phyloP scores from a whole-genome alignment of 2,329 filamentous ascomycete species.

The Calycina herbarum region DNA sequence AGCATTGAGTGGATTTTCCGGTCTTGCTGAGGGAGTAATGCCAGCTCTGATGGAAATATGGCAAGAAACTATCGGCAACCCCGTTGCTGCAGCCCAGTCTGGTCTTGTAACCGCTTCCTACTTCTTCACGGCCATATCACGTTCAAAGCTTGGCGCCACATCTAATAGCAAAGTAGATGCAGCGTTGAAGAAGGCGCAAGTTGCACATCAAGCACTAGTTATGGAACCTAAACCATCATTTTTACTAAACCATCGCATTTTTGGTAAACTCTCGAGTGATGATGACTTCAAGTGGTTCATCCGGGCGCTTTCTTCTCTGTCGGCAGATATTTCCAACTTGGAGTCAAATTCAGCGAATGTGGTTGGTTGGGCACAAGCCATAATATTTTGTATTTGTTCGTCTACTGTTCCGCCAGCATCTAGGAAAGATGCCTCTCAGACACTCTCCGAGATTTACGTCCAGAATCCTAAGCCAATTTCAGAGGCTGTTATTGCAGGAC shows the following conservation, averaged over 20 bases:
- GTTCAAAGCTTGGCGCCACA: conserved; percentile 53
- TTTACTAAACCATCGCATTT: conserved; percentile 79
- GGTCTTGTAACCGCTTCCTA: conserved; percentile 80
- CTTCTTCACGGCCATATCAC: conserved; percentile 65
- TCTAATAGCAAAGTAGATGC: conserved; percentile 55
- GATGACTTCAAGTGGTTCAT: conserved; percentile 80
- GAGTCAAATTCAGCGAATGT: conserved; percentile 53
- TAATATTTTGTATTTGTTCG: conserved; percentile 76
- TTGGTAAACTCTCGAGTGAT: conserved; percentile 71
- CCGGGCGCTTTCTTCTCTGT: conserved; percentile 65
- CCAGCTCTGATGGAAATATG: conserved; percentile 67
- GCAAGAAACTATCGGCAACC: conserved; percentile 76
- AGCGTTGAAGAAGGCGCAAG: conserved; percentile 60
- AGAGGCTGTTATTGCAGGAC: conserved; percentile 63
- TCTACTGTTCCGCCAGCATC: conserved; percentile 59
- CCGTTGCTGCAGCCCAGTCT: conserved; percentile 75
- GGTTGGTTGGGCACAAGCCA: conserved; percentile 77
- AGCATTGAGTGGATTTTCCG: conserved; percentile 47
- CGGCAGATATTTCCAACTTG: conserved; percentile 48
- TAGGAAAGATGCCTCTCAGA: conserved; percentile 61
- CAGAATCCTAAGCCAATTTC: conserved; percentile 58
- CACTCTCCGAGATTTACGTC: conserved; percentile 66
- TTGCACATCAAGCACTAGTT: conserved; percentile 65
- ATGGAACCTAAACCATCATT: conserved; percentile 83
- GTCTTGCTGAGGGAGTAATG: conserved; percentile 54